A percentile compares a stretch with the other conserved stretches of the same genome.
phyloP scores from a whole-genome alignment of 2,329 filamentous ascomycete genomes.

The Cryphonectria carpinicola region DNA sequence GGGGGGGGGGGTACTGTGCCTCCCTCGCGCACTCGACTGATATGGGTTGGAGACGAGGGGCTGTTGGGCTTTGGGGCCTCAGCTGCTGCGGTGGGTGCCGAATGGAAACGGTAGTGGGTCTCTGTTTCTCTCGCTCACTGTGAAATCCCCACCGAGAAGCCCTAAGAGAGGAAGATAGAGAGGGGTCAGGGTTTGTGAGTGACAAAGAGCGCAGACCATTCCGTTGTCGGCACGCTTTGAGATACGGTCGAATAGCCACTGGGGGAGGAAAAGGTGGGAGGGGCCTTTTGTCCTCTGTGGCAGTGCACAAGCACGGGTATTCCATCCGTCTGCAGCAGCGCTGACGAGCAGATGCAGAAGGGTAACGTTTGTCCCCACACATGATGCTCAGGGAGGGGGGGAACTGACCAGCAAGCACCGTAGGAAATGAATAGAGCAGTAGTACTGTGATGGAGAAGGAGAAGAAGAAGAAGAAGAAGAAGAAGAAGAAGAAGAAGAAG shows the following conservation, averaged over 20 bases:
- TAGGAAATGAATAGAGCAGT: neutral
- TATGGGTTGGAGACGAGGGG: neutral
- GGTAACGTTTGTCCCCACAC: neutral
- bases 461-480: neutral
- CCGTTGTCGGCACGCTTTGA: neutral
- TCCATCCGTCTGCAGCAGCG: constrained; percentile 3
- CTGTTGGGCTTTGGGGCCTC: neutral
- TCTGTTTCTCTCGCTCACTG: neutral
- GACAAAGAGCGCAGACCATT: neutral
- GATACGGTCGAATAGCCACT: neutral
- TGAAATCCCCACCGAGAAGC: neutral
- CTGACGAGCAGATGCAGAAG: constrained; percentile 9
- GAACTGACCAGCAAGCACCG: neutral
- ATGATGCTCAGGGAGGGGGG: neutral
- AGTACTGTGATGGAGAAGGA: neutral
- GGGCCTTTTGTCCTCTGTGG: neutral
- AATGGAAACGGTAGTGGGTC: neutral
- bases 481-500: neutral
- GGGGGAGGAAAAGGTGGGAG: neutral
- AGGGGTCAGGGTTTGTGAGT: neutral
- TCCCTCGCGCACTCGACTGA: neutral
- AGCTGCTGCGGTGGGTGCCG: neutral
- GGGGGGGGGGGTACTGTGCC: neutral
- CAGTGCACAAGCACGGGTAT: neutral
- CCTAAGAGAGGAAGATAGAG: neutral